These are phyloP conservation scores for Neurospora sp. DNA, from an alignment of 495 filamentous ascomycete species.

Conservation along the genomic window DNA sequence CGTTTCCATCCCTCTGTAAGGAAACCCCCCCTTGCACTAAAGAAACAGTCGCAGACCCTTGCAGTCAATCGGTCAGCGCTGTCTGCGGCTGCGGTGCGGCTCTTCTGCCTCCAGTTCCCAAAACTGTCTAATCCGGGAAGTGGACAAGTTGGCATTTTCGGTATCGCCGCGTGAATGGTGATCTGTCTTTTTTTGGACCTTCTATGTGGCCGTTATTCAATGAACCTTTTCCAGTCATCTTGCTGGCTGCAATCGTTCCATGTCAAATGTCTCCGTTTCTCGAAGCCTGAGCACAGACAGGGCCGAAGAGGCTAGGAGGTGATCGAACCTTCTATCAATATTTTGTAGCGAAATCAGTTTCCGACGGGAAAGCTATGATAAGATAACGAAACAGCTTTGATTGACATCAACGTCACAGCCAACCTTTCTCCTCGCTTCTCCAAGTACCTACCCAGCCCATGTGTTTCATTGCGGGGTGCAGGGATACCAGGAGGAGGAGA, in stretches of 20 bases:
- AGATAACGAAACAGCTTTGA: not conserved
- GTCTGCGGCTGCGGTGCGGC: not conserved
- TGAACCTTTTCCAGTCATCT: too few species aligned
- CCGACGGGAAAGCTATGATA: not conserved
- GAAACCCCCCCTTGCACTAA: not conserved
- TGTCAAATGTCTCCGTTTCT: not conserved
- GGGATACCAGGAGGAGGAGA: not conserved
- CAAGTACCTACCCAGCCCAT: not conserved
- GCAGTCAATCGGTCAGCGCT: not conserved
- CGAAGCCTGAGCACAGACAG: not conserved
- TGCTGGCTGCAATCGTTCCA: not conserved
- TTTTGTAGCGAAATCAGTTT: not conserved
- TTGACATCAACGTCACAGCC: not conserved
- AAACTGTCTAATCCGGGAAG: not conserved
- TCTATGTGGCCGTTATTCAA: not conserved
- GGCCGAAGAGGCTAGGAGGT: not conserved
- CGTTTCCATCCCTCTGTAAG: not conserved
- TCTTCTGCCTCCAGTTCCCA: not conserved
- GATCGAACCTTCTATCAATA: not conserved
- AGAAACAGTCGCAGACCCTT: not conserved
- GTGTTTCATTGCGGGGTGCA: not conserved
- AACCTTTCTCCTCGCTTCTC: not conserved
- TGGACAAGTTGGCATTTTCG: not conserved
- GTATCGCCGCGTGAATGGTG: not conserved
- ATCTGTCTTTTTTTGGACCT: not conserved